A percentile compares a stretch with the other conserved stretches of the same genome.
phyloP scores from a whole-genome alignment of 2,329 filamentous ascomycete genomes.

The Hypoxylon sp. region DNA sequence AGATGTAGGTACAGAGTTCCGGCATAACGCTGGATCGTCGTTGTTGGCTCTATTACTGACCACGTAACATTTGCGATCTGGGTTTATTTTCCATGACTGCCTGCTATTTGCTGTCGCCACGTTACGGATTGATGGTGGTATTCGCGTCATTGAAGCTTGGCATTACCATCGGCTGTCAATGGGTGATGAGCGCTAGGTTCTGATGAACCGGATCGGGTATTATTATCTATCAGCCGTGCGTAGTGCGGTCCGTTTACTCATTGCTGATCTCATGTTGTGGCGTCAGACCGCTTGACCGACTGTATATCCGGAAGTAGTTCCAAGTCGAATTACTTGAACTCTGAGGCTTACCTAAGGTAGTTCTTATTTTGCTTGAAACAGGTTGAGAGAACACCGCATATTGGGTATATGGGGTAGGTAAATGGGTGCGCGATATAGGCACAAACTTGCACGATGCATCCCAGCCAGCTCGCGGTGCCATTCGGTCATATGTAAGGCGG shows the following conservation, averaged over 20 bases:
- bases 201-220: slow-evolving; percentile 32
- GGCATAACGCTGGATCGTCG: slow-evolving; percentile 8
- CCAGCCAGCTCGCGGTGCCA: background rate
- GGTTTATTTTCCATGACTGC: slow-evolving; percentile 17
- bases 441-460: slow-evolving; percentile 5
- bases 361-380: slow-evolving; percentile 12
- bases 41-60: slow-evolving; percentile 19
- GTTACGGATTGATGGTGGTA: slow-evolving; percentile 8
- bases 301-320: slow-evolving; percentile 19
- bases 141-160: slow-evolving; percentile 31
- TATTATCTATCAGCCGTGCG: slow-evolving; percentile 38
- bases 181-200: slow-evolving; percentile 26
- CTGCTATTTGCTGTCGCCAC: slow-evolving; percentile 15
- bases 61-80: slow-evolving; percentile 37
- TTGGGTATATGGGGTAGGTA: background rate
- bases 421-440: background rate
- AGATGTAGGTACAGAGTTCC: slow-evolving; percentile 3
- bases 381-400: slow-evolving; percentile 3
- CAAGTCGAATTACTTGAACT: slow-evolving; percentile 4
- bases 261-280: slow-evolving; percentile 21
- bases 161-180: slow-evolving; percentile 21
- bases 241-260: slow-evolving; percentile 29
- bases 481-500: slow-evolving; percentile 11
- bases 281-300: slow-evolving; percentile 18
- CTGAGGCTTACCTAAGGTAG: background rate